Evolutionary conservation across 2,329 filamentous ascomycete genomes (phyloP).

Genomic region (Verticillium zaregamsianum): DNA sequence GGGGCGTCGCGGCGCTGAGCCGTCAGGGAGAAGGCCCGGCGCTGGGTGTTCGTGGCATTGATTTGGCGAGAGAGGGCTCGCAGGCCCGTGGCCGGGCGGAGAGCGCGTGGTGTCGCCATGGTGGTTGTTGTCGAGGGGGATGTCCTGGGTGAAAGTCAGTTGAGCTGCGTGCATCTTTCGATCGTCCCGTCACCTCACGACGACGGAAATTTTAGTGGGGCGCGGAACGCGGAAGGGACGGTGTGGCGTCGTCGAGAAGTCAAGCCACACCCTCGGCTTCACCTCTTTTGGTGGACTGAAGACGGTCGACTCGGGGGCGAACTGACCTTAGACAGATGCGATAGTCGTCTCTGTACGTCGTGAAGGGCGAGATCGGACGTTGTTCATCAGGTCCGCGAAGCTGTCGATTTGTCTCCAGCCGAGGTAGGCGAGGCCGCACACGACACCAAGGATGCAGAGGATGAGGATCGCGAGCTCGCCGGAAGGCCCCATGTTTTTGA

Average conservation of each 20-base stretch:
- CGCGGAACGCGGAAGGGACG: neutral
- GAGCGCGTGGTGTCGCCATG: neutral
- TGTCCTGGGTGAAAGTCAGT: neutral
- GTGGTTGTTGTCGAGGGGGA: neutral
- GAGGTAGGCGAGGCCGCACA: constrained; percentile 23
- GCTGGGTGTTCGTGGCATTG: neutral
- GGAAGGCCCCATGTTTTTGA: constrained; percentile 20
- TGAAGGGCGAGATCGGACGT: constrained; percentile 13
- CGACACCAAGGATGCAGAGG: constrained; percentile 22
- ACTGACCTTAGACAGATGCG: neutral
- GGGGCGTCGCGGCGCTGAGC: neutral
- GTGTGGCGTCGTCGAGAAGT: neutral
- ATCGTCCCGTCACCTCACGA: neutral
- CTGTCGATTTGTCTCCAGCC: constrained; percentile 21
- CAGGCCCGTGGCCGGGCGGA: neutral
- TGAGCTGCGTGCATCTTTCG: neutral
- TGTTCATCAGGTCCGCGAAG: constrained; percentile 18
- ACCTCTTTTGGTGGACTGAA: neutral
- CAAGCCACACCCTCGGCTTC: neutral
- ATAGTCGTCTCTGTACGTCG: constrained; percentile 7
- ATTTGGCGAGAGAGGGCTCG: neutral
- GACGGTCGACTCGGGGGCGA: neutral
- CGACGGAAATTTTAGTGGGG: neutral
- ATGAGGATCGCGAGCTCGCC: constrained; percentile 26
- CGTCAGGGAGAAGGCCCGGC: neutral